A percentile compares a stretch with the other conserved stretches of the same genome.
These are phyloP conservation scores for Fraxinus angustifolia DNA, from an alignment of 305 asterid genomes.

Conservation along the genomic window DNA sequence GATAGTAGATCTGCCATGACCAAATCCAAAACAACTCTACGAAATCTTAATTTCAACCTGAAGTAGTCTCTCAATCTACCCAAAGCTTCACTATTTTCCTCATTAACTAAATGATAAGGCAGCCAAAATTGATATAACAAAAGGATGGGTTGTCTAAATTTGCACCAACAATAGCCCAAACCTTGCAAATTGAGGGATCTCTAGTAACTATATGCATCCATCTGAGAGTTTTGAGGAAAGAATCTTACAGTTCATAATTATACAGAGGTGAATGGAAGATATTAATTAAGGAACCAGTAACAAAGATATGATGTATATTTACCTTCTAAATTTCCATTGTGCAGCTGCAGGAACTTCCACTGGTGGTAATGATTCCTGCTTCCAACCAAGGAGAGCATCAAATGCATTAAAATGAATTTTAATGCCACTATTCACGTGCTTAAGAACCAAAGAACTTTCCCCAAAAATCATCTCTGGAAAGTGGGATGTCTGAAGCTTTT, in stretches of 20 bases:
- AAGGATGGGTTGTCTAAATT: background rate
- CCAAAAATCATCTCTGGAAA: constrained; percentile 98
- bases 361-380: constrained; percentile 79
- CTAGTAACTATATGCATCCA: background rate
- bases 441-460: constrained; percentile 69
- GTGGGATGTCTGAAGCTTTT: constrained; percentile 75
- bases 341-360: constrained; percentile 99
- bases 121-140: background rate
- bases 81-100: background rate
- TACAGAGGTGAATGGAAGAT: background rate
- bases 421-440: constrained; percentile 63
- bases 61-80: background rate
- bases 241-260: background rate
- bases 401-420: constrained; percentile 72
- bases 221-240: background rate
- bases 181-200: background rate
- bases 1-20: background rate
- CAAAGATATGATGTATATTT: constrained; percentile 19
- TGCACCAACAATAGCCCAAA: background rate
- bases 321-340: constrained; percentile 86
- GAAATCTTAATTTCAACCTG: background rate
- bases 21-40: background rate
- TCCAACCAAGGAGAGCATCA: constrained; percentile 93
- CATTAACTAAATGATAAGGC: background rate
- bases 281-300: background rate